These are phyloP conservation scores for Sordariomycetes sp. DNA, from an alignment of 2,329 filamentous ascomycete species.

Conservation along the genomic window DNA sequence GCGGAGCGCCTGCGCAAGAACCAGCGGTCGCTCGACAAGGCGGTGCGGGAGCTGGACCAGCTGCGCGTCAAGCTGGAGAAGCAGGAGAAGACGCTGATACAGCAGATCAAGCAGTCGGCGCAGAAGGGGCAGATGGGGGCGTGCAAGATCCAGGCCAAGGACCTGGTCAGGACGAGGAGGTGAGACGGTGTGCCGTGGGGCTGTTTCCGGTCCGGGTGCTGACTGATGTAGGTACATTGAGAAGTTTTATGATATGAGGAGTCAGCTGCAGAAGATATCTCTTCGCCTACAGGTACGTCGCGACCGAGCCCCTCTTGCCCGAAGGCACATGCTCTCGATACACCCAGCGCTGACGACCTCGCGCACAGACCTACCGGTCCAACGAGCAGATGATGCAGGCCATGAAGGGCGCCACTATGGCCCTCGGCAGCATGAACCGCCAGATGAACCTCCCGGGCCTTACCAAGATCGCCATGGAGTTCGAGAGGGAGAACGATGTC, in stretches of 20 bases:
- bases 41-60: constrained; percentile 88
- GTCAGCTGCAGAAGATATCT: constrained; percentile 91
- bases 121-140: constrained; percentile 99
- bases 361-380: constrained; percentile 71
- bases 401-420: constrained; percentile 93
- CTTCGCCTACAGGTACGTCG: constrained; percentile 70
- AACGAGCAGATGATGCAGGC: constrained; percentile 99
- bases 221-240: constrained; percentile 60
- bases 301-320: too few species aligned
- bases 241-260: constrained; percentile 98
- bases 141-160: constrained; percentile 96
- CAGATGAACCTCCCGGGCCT: constrained; percentile 94
- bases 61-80: constrained; percentile 94
- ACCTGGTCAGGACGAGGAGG: constrained; percentile 82
- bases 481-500: constrained; percentile 96
- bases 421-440: constrained; percentile 92
- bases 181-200: constrained; percentile 18
- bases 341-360: not conserved
- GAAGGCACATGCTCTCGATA: not conserved
- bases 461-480: constrained; percentile 96
- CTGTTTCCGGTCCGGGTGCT: not conserved
- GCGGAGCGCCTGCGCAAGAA: constrained; percentile 86
- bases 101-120: constrained; percentile 95
- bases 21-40: constrained; percentile 93
- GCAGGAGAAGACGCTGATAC: constrained; percentile 92